A percentile compares a stretch with the other conserved stretches of the same genome.
These are phyloP conservation scores for Nakazawaea wickerhamii DNA, from an alignment of 805 yeast species.

Conservation along the genomic window DNA sequence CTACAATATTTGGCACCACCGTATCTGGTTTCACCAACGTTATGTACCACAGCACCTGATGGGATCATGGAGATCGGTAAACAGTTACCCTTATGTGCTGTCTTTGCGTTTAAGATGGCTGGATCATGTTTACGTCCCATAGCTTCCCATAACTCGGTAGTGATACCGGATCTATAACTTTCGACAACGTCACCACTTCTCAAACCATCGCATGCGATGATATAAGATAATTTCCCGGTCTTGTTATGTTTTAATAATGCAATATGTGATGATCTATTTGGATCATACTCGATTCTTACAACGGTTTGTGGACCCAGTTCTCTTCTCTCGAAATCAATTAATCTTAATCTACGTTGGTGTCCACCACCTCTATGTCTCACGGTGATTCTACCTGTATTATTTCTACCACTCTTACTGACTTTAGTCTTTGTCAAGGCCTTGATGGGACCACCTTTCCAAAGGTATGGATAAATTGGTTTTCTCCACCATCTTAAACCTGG, in stretches of 20 bases:
- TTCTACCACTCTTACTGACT: constrained; percentile 81
- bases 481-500: constrained; percentile 89
- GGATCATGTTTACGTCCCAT: constrained; percentile 94
- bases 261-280: constrained; percentile 88
- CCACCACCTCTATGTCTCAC: constrained; percentile 98
- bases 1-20: constrained; percentile 89
- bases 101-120: constrained; percentile 79
- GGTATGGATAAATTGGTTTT: constrained; percentile 79
- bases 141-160: constrained; percentile 62
- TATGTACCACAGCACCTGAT: constrained; percentile 87
- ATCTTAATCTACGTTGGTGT: constrained; percentile 79
- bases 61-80: constrained; percentile 90
- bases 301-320: constrained; percentile 73
- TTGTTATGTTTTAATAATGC: constrained; percentile 69
- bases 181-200: constrained; percentile 91
- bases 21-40: constrained; percentile 68
- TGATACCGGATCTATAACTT: constrained; percentile 85
- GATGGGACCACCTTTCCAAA: constrained; percentile 82
- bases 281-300: constrained; percentile 89
- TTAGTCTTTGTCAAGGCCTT: constrained; percentile 68
- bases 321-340: constrained; percentile 69
- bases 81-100: constrained; percentile 92
- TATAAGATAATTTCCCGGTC: constrained; percentile 65
- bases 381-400: constrained; percentile 81
- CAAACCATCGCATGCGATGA: constrained; percentile 87